A percentile compares a stretch with the other conserved stretches of the same genome.
Evolutionary conservation across 257 asterid species (phyloP).

Genomic region (Gentiana straminea): DNA sequence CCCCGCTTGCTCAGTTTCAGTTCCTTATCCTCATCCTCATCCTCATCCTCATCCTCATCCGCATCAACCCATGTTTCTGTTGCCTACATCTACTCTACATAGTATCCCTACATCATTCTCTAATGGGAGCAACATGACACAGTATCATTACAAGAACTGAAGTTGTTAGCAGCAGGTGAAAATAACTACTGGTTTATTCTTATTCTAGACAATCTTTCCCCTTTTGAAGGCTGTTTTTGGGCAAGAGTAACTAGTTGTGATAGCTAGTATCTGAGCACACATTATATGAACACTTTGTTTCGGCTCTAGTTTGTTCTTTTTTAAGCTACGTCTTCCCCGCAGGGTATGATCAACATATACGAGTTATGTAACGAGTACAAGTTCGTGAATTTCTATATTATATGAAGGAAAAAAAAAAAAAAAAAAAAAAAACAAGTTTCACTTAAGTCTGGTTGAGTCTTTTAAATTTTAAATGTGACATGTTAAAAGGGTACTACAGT

Average conservation of each 20-base stretch:
- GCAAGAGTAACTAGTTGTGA: background rate
- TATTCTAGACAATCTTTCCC: background rate
- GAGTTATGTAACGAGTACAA: no score
- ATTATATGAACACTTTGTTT: background rate
- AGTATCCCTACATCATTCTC: constrained; percentile 30
- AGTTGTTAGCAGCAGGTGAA: constrained; percentile 15
- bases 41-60: no score
- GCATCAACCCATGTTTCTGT: constrained; percentile 16
- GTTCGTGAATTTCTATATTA: no score
- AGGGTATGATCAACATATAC: no score
- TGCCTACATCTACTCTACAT: constrained; percentile 19
- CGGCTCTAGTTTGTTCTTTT: background rate
- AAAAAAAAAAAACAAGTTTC: no score
- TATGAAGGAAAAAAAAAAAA: no score
- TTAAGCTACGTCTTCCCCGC: background rate
- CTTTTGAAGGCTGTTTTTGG: background rate
- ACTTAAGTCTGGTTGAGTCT: no score
- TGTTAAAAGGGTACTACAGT: no score
- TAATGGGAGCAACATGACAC: constrained; percentile 22
- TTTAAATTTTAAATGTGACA: no score
- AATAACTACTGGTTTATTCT: background rate
- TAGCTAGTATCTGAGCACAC: background rate
- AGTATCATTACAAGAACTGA: constrained; percentile 31
- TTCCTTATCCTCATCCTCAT: constrained; percentile 13
- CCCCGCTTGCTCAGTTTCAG: constrained; percentile 32